Evolutionary conservation across 495 filamentous ascomycete species (phyloP).

Genomic region (Cercophora samala): DNA sequence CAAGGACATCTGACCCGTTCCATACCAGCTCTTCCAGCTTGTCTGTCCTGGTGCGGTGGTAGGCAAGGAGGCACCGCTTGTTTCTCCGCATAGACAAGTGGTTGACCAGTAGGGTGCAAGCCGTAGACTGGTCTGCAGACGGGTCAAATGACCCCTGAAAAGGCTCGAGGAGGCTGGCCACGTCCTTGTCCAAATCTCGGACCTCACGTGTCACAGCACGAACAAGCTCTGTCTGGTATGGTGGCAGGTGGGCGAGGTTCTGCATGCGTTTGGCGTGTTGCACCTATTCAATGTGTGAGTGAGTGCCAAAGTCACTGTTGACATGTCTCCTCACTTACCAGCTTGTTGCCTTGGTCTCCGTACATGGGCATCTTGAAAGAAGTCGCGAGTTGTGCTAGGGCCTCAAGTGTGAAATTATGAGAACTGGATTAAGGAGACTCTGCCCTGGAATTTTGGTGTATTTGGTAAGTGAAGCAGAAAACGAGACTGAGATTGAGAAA

Average conservation of each 20-base stretch:
- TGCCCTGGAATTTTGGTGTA: neutral
- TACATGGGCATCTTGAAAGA: constrained; percentile 62
- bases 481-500: neutral
- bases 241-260: constrained; percentile 79
- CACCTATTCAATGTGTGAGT: constrained; percentile 56
- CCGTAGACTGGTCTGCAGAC: constrained; percentile 73
- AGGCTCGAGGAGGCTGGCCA: constrained; percentile 72
- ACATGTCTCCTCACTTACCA: constrained; percentile 49
- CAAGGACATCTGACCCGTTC: constrained; percentile 76
- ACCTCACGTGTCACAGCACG: constrained; percentile 86
- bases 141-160: constrained; percentile 85
- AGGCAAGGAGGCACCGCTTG: constrained; percentile 93
- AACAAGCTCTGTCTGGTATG: constrained; percentile 90
- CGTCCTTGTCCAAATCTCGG: constrained; percentile 88
- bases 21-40: constrained; percentile 94
- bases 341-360: constrained; percentile 84
- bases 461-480: neutral
- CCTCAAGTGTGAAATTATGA: neutral
- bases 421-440: neutral
- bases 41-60: constrained; percentile 84
- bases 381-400: neutral
- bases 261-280: constrained; percentile 97
- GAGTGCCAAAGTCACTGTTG: constrained; percentile 1
- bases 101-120: constrained; percentile 85
- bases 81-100: constrained; percentile 94